phyloP scores from a whole-genome alignment of 2,329 filamentous ascomycete species.

The Eutypa lata region DNA sequence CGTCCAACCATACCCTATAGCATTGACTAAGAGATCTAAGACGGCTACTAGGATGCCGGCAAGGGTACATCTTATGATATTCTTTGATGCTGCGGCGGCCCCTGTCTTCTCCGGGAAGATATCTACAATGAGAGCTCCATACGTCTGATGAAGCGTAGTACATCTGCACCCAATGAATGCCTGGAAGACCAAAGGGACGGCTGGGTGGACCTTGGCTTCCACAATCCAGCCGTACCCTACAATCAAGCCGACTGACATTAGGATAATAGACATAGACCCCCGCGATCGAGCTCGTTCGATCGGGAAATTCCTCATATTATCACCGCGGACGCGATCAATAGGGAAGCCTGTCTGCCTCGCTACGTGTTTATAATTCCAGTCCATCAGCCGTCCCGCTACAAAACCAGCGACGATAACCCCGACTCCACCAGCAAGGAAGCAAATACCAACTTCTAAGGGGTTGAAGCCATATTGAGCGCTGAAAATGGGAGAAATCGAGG shows the following conservation, averaged over 20 bases:
- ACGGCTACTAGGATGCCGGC: constrained; percentile 13
- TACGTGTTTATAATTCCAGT: constrained; percentile 51
- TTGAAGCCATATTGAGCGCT: constrained; percentile 16
- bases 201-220: constrained; percentile 7
- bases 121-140: constrained; percentile 19
- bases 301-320: constrained; percentile 40
- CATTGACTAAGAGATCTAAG: constrained; percentile 16
- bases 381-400: constrained; percentile 44
- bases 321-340: constrained; percentile 40
- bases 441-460: constrained; percentile 42
- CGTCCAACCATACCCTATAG: constrained; percentile 40
- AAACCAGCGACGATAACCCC: constrained; percentile 30
- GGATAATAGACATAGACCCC: constrained; percentile 7
- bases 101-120: constrained; percentile 14
- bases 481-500: constrained; percentile 7
- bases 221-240: constrained; percentile 25
- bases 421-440: constrained; percentile 35
- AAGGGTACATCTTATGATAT: constrained; percentile 14
- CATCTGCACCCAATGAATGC: constrained; percentile 6
- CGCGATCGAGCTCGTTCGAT: constrained; percentile 24
- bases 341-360: constrained; percentile 40
- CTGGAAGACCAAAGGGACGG: constrained; percentile 18
- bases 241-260: constrained; percentile 10
- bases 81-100: constrained; percentile 13
- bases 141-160: constrained; percentile 12